These are phyloP conservation scores for Kodamaea suecica DNA, from an alignment of 1,139 yeast genomes.

Conservation along the genomic window DNA sequence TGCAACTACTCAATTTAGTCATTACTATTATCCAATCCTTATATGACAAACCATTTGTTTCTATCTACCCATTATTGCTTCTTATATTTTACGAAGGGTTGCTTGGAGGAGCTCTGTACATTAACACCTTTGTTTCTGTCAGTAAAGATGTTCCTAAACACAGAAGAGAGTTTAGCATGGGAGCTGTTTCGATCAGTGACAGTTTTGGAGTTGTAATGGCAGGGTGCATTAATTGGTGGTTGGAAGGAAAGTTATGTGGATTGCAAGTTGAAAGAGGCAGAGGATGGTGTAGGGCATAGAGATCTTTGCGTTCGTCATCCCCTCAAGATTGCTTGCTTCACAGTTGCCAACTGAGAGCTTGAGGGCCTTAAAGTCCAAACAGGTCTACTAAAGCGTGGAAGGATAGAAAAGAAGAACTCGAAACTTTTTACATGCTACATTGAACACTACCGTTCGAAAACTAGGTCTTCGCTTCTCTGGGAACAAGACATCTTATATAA, in stretches of 20 bases:
- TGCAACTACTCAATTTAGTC: constrained; percentile 67
- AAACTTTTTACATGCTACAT: too few species aligned
- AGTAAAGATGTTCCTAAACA: constrained; percentile 55
- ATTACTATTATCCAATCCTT: constrained; percentile 64
- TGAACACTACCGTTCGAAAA: too few species aligned
- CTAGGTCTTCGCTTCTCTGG: too few species aligned
- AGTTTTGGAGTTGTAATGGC: constrained; percentile 84
- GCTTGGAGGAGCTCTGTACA: constrained; percentile 86
- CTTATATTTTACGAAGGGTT: constrained; percentile 83
- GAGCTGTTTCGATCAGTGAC: constrained; percentile 91
- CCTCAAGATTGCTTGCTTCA: too few species aligned
- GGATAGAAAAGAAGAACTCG: too few species aligned
- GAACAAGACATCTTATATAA: too few species aligned
- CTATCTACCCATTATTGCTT: constrained; percentile 57
- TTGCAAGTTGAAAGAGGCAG: constrained; percentile 64
- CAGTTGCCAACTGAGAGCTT: too few species aligned
- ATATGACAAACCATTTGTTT: constrained; percentile 51
- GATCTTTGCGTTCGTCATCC: too few species aligned
- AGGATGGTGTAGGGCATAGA: constrained; percentile 58
- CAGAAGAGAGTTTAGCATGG: constrained; percentile 83
- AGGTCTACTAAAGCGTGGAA: too few species aligned
- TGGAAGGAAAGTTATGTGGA: constrained; percentile 66
- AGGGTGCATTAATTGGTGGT: constrained; percentile 67
- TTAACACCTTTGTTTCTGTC: constrained; percentile 79
- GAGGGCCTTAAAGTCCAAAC: too few species aligned